phyloP scores from a whole-genome alignment of 106 monocot genomes.

The Platanthera zijinensis region DNA sequence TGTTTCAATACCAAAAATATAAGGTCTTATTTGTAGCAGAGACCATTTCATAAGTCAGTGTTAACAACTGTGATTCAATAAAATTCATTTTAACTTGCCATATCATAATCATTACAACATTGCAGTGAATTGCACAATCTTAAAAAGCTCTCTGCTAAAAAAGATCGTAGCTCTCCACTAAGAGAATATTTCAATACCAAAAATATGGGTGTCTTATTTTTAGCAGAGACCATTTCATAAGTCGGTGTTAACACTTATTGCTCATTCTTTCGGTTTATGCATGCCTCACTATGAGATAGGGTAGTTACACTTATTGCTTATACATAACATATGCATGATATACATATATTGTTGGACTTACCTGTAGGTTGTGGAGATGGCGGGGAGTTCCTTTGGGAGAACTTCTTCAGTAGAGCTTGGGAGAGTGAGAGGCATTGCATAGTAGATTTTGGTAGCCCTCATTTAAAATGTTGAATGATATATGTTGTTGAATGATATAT shows the following conservation, averaged over 20 bases:
- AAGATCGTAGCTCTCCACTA: not conserved
- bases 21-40: not conserved
- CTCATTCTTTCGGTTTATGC: not conserved
- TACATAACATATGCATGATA: too few species aligned
- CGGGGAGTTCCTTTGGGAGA: too few species aligned
- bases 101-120: not conserved
- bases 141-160: not conserved
- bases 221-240: not conserved
- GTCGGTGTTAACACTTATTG: not conserved
- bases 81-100: not conserved
- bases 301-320: too few species aligned
- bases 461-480: too few species aligned
- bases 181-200: not conserved
- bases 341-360: too few species aligned
- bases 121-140: not conserved
- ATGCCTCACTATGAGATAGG: too few species aligned
- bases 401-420: too few species aligned
- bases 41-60: not conserved
- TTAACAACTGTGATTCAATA: not conserved
- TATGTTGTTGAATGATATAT: too few species aligned
- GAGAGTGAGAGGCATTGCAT: too few species aligned
- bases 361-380: too few species aligned
- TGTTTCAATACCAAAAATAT: not conserved
- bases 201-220: not conserved
- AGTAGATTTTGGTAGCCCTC: too few species aligned